Evolutionary conservation across 2,329 filamentous ascomycete genomes (phyloP), one percentile per base, ranked within the genome.

Genomic region (Nectriaceae sp.): DNA sequence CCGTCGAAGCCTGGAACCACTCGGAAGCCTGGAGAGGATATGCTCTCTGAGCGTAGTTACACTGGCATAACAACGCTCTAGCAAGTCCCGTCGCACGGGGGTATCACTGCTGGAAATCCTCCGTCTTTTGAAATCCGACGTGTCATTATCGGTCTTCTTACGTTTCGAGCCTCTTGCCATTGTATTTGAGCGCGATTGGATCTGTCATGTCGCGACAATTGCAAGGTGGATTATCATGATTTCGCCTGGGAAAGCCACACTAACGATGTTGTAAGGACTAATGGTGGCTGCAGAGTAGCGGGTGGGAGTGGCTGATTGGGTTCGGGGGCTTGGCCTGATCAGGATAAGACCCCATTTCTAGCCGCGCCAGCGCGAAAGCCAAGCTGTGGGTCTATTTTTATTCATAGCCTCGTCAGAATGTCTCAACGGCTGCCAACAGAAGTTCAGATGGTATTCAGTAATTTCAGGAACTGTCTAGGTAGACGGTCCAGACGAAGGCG

Each of bases 21-120:
- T 56, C 1, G 89, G 87, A 11, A 95, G 77, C 50, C 76, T 80
- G 18, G 74, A 73, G 40, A 92, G 72, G 33, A 92, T 72, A 70
- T 90, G 89, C 49, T 87, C 76, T 59, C 90, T 84, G 48, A 96
- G 73, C 0, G 84, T 84, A 46, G 82, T 67, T 11, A 91, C 78
- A 40, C 77, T 70, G 6, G 77, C 70, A 69, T 91, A 96, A 70
- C 86, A 88, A 52, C 80, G 78, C 39, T 76, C 76, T 47, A 96
- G 75, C 26, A 94, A 78, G 45, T 83, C 81, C 63, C 90, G 85
- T 59, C 59, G 71, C 40, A 69, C 59, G 15, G 61, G 54, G 38
- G 58, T 53, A 18, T 57, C 45, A 42, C 24, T 42, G 3, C n/a
- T 35, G n/a, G 21, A 26, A 42, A 38, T 50, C 18, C 24, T 46